Base-by-base conservation (phyloP, 2,329 filamentous ascomycete species). In the Colletotrichum caudatum region DNA sequence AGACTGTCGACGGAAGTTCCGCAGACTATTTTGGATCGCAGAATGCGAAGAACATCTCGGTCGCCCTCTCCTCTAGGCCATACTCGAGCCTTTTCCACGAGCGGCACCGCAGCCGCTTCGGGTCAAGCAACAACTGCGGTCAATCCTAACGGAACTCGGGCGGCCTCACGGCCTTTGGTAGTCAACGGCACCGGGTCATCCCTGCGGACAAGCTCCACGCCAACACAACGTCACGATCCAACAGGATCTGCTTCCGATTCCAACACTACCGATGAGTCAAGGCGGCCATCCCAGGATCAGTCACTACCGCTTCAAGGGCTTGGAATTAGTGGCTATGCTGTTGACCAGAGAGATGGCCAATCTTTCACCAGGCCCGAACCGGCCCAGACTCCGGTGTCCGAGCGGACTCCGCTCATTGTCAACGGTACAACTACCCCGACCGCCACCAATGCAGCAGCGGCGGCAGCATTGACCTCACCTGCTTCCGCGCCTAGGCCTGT, bases 11-110 rank as follows among this genome's bases (percentile, higher is more conserved):
- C 86, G 1, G 88, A 88, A 72, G 78, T 86, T 5, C 85, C 87
- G 0, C 87, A 88, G 75, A 83, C 84, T 14, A 83, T 89, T 33
- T 80, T 89, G 8, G 87, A 89, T 65, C 82, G 85, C 33, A 80
- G 86, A 50, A 88, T 88, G 78, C 84, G 83, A 74, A 82, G 86
- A 48, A 84, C 84, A 2, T 89, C 87, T 2, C 83, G 87, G 18
- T 90, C 88, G 6, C 88, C 87, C 16, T 90, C 88, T 4, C 87
- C 88, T 0, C 78, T 88, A 2, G 85, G 87, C 4, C 87, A 88
- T 69, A 78, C 80, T 54, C 83, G 86, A 59, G 82, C 83, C 1
- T 82, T 83, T 41, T 84, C 85, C 6, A 51, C 29, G 0, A 75
- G 80, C 0, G 83, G 81, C 5, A 82, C 80, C 29, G 80, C 80